A percentile compares a stretch with the other conserved stretches of the same genome.
Evolutionary conservation across 805 yeast species (phyloP).

Genomic region (Candida glaebosa): DNA sequence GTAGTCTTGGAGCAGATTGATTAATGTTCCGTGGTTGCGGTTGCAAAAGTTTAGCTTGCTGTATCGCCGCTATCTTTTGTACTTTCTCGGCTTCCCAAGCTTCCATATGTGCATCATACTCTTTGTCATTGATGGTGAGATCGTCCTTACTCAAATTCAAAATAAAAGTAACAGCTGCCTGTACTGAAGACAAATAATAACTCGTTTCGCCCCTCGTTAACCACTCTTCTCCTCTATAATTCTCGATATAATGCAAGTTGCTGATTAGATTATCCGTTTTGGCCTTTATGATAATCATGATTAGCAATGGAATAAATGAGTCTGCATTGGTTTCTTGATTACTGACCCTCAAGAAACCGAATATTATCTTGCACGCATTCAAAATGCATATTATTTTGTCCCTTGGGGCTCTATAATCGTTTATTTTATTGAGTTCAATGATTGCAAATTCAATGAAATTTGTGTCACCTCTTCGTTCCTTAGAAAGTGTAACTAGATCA

Average conservation of each 20-base stretch:
- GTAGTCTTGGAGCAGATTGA: conserved; percentile 7
- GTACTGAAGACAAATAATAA: conserved; percentile 85
- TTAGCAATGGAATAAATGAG: conserved; percentile 84
- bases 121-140: conserved; percentile 59
- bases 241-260: conserved; percentile 78
- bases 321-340: conserved; percentile 83
- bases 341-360: conserved; percentile 75
- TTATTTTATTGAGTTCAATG: conserved; percentile 71
- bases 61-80: conserved; percentile 10
- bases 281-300: conserved; percentile 72
- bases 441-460: conserved; percentile 61
- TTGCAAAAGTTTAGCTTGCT: conserved; percentile 7
- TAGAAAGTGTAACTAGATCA: conserved; percentile 38
- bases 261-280: conserved; percentile 65
- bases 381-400: conserved; percentile 90
- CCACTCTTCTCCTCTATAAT: conserved; percentile 74
- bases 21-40: conserved; percentile 16
- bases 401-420: conserved; percentile 85
- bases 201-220: conserved; percentile 80
- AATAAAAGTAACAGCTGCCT: conserved; percentile 83
- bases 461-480: conserved; percentile 24
- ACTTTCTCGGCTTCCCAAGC: conserved; percentile 42
- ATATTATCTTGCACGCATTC: conserved; percentile 89
- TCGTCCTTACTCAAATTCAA: conserved; percentile 54
- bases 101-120: conserved; percentile 53